These are phyloP conservation scores for Aspergillus oerlinghausenensis DNA, from an alignment of 2,329 filamentous ascomycete species.

Conservation along the genomic window DNA sequence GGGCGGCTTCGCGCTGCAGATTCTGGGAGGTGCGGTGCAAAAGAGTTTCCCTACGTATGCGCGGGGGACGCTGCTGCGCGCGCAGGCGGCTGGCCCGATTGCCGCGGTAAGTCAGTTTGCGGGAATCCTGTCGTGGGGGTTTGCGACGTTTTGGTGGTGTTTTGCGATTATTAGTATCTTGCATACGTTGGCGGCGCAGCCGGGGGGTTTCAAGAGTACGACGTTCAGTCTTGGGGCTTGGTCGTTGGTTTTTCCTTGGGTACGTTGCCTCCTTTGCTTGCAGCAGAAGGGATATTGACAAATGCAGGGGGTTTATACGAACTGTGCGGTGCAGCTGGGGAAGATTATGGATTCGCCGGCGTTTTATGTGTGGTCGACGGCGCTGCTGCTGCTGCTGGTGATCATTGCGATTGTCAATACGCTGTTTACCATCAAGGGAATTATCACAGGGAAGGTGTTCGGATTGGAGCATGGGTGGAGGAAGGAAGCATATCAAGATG, in stretches of 20 bases:
- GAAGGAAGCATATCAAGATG: not conserved
- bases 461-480: constrained; percentile 26
- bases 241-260: constrained; percentile 39
- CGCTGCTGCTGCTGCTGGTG: constrained; percentile 32
- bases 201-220: constrained; percentile 15
- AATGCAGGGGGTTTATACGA: constrained; percentile 37
- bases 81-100: constrained; percentile 27
- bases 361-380: constrained; percentile 37
- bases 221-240: constrained; percentile 30
- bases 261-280: constrained; percentile 16
- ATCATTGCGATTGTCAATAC: constrained; percentile 30
- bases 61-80: constrained; percentile 30
- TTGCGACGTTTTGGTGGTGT: constrained; percentile 41
- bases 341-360: constrained; percentile 36
- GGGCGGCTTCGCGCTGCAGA: constrained; percentile 37
- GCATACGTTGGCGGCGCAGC: constrained; percentile 22
- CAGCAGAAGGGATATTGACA: not conserved
- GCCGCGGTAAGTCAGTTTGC: constrained; percentile 33
- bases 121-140: constrained; percentile 38
- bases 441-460: constrained; percentile 27
- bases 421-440: constrained; percentile 27
- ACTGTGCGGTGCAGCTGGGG: constrained; percentile 35
- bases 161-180: constrained; percentile 35
- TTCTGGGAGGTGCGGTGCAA: constrained; percentile 31
- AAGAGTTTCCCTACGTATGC: constrained; percentile 30